Evolutionary conservation across 345 rosid species (phyloP), one percentile per base, ranked within the genome.

Genomic region (Odontarrhena argentea): DNA sequence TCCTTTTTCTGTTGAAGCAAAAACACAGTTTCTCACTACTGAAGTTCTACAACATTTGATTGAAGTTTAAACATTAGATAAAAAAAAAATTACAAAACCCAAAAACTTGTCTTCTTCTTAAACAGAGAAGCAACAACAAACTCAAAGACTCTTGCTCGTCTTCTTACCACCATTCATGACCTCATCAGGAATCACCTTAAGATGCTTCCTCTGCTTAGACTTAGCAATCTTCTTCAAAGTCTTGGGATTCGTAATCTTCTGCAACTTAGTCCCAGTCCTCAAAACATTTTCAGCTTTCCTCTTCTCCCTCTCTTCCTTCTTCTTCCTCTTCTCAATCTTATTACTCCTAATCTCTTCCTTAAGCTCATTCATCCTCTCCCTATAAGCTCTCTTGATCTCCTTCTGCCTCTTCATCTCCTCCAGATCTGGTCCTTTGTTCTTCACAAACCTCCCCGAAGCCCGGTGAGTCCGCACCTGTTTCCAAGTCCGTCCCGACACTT

Each of bases 401-500:
- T 74, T 93, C 78, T 84, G 79, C 75, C 77, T 78, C 48, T 63
- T 73, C 71, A 95, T 83, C 81, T 86, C 91, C 79, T 93, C 94
- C 32, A 78, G 70, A 10, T 36, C 48, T 14, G 81, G 77, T 57
- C 86, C 78, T 65, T 60, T 85, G 78, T 64, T 53, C 79, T 77
- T 86, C 78, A 83, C 97, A 12, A 70, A 76, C 78, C 67, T 63
- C 61, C 92, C 96, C 34, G 98, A 93, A 24, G 97, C 77, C 34
- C 96, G 76, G 4, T 85, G 89, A 65, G 73, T 70, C 51, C 92
- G 66, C 61, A 77, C 79, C 83, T 81, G 83, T 78, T 93, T 93
- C 98, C 97, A 93, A 12, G 76, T 76, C 76, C 96, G 74, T 2
- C 97, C 97, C 0, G 97, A 93, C 3, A 83, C 98, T 78, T 58